These are phyloP conservation scores for Carex myosuroides DNA, from an alignment of 176 grass and related monocot species.

Conservation along the genomic window DNA sequence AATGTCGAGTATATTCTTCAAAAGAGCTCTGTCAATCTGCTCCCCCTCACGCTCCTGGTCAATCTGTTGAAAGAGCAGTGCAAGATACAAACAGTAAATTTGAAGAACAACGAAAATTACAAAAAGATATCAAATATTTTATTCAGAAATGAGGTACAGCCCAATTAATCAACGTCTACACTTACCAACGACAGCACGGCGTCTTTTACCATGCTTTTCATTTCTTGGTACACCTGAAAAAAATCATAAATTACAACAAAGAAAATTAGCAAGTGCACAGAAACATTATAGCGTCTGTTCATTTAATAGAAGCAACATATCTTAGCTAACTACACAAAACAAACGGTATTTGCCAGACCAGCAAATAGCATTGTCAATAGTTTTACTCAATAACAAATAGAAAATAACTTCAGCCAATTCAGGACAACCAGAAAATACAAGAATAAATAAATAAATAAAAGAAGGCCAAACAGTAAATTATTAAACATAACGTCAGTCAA, in stretches of 20 bases:
- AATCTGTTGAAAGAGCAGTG: constrained; percentile 50
- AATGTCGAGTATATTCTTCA: constrained; percentile 95
- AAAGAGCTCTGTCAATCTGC: constrained; percentile 79
- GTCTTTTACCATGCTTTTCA: constrained; percentile 79
- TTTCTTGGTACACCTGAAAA: constrained; percentile 77
- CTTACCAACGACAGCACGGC: constrained; percentile 81
- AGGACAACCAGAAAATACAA: background rate
- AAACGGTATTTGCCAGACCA: background rate
- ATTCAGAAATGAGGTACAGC: background rate
- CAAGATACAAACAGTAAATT: background rate
- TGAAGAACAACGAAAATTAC: background rate
- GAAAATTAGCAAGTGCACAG: background rate
- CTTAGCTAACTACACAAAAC: background rate
- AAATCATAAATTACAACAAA: background rate
- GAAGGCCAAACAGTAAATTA: background rate
- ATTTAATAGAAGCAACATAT: background rate
- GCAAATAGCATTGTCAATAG: background rate
- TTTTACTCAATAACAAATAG: background rate
- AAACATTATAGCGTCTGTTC: background rate
- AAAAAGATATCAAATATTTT: background rate
- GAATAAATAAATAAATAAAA: background rate
- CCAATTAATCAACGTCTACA: background rate
- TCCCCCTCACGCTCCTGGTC: constrained; percentile 91
- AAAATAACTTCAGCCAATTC: background rate
- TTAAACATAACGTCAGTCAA: background rate